Evolutionary conservation across 345 rosid species (phyloP), one percentile per base, ranked within the genome.

Genomic region (Salix purpurea): DNA sequence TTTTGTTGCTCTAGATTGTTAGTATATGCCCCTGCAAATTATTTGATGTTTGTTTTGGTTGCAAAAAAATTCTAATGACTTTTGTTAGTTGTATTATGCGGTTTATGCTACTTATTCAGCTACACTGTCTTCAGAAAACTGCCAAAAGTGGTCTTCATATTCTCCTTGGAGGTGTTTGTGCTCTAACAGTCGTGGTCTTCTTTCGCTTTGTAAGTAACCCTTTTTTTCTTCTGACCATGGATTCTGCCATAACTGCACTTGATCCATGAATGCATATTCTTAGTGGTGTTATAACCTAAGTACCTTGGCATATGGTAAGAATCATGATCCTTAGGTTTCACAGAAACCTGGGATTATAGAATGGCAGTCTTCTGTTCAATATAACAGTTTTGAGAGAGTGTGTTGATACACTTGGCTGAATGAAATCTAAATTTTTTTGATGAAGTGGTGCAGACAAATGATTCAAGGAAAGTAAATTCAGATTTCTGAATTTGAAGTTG

Each of bases 81-180:
- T 15, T 26, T 14, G 5, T 26, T 65, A 52, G 21, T 26, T 23
- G 78, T 36, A 36, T 79, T 19, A 14, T 60, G 54, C 32, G 12
- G 1, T 70, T n/a, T 72, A 56, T 67, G 58, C 70, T 60, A 80
- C 54, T 1, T 40, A 18, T 68, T 70, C 4, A 40, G 46, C 39
- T 78, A 76, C 76, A 76, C 76, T 37, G 32, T 73, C 24, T 79
- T 84, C 87, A 95, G 99, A 95, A 84, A 90, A 93, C 97, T 61
- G 97, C 99, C 19, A 90, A 23, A 84, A 95, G 92, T 69, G 99
- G 99, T 83, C 94, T 93, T 83, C 96, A 91, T 76, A 90, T 95
- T 71, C 97, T 95, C 74, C 88, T 93, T 58, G 96, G 96, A 74
- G 97, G 99, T 67, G 78, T 95, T 34, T 93, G 99, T 80, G 97